Conservation (phyloP, 768 basidiomycete species). For the Candolleomyces eurysporus region DNA sequence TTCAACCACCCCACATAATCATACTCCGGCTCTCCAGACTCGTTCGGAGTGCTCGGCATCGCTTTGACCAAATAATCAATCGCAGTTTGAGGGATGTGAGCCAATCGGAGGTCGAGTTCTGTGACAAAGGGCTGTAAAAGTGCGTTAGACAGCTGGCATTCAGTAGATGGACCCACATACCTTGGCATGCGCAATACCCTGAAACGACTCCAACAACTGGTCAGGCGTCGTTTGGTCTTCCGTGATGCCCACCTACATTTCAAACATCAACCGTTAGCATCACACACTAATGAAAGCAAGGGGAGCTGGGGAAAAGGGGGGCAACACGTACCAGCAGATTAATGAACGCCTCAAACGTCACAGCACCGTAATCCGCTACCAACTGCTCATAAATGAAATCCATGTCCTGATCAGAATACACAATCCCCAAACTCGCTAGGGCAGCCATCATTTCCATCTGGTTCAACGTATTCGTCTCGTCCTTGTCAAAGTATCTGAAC, state of each 20-base stretch:
- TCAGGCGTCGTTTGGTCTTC: slow-evolving; percentile 94
- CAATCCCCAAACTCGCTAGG: slow-evolving; percentile 89
- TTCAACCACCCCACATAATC: slow-evolving; percentile 84
- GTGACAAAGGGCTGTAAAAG: slow-evolving; percentile 79
- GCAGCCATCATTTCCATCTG: slow-evolving; percentile 90
- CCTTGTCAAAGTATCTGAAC: slow-evolving; percentile 96
- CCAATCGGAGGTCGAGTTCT: slow-evolving; percentile 86
- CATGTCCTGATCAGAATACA: slow-evolving; percentile 91
- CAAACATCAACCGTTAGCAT: background rate
- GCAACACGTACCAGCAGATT: slow-evolving; percentile 71
- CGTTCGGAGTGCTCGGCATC: slow-evolving; percentile 63
- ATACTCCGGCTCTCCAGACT: slow-evolving; percentile 63
- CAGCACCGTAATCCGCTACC: slow-evolving; percentile 77
- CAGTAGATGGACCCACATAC: slow-evolving; percentile 34
- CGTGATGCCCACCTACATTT: slow-evolving; percentile 80
- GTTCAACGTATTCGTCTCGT: slow-evolving; percentile 85
- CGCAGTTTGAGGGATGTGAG: slow-evolving; percentile 70
- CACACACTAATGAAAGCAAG: background rate
- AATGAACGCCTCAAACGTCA: slow-evolving; percentile 93
- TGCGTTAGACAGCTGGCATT: background rate
- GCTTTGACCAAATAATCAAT: slow-evolving; percentile 81
- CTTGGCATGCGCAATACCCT: slow-evolving; percentile 88
- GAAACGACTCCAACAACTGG: slow-evolving; percentile 91
- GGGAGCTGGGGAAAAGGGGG: background rate
- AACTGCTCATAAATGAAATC: slow-evolving; percentile 80